Percentiles rank a stretch among this genome's conserved stretches.
phyloP scores from a whole-genome alignment of 305 asterid genomes.

The Coffea humblotiana region DNA sequence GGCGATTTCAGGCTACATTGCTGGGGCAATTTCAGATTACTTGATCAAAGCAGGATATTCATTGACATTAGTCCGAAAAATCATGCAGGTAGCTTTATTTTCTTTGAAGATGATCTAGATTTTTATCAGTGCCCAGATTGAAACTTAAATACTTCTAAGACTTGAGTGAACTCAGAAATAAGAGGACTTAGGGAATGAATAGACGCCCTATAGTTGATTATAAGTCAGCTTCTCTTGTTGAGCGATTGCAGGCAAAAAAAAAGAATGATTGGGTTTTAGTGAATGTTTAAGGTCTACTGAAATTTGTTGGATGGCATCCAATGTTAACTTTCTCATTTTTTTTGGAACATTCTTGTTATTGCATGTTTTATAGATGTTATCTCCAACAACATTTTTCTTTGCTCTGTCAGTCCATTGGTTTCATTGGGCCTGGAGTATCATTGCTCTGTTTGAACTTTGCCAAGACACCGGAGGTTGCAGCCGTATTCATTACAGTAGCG shows the following conservation, averaged over 20 bases:
- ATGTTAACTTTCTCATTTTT: background rate
- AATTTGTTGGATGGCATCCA: background rate
- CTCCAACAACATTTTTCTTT: background rate
- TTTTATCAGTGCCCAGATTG: background rate
- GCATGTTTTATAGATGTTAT: background rate
- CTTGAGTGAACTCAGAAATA: background rate
- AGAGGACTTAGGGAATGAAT: background rate
- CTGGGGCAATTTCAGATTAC: conserved; percentile 81
- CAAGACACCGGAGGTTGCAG: conserved; percentile 62
- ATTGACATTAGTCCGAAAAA: conserved; percentile 69
- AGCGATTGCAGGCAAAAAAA: background rate
- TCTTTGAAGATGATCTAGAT: background rate
- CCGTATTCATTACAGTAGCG: conserved; percentile 57
- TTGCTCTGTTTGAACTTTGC: conserved; percentile 78
- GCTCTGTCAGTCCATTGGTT: conserved; percentile 72
- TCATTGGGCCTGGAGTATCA: conserved; percentile 85
- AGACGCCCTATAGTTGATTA: background rate
- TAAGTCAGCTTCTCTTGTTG: background rate
- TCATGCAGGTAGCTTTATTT: conserved; percentile 72
- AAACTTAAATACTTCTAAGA: background rate
- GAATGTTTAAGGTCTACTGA: background rate
- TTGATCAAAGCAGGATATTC: conserved; percentile 65
- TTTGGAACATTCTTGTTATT: background rate
- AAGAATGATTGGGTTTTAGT: background rate
- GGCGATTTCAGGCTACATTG: conserved; percentile 93